These are phyloP conservation scores for Pachyrhizus erosus DNA, from an alignment of 306 rosid genomes.

Conservation along the genomic window DNA sequence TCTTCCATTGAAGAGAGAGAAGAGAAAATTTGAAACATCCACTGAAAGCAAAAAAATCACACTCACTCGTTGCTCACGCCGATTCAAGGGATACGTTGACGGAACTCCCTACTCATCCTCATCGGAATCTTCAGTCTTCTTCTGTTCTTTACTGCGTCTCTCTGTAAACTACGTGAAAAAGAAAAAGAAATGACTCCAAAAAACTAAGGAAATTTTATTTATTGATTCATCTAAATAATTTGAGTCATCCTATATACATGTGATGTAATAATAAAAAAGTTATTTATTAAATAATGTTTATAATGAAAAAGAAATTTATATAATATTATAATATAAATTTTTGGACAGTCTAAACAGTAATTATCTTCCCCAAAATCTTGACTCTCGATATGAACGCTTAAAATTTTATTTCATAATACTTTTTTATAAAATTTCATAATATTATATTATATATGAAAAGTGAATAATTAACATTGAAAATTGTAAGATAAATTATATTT, in stretches of 20 bases:
- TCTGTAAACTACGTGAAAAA: conserved; percentile 13
- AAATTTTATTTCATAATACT: not conserved
- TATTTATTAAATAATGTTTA: not conserved
- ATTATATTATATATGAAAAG: not conserved
- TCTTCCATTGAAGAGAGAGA: not conserved
- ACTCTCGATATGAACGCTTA: not conserved
- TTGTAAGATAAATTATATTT: not conserved
- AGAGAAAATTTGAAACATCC: not conserved
- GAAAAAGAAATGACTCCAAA: not conserved
- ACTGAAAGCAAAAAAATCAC: not conserved
- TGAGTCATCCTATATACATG: not conserved
- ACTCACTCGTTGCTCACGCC: conserved; percentile 24
- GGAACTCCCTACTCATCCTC: not conserved
- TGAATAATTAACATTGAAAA: not conserved
- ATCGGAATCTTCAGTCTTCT: conserved; percentile 3
- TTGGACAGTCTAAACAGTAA: not conserved
- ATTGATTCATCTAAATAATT: not conserved
- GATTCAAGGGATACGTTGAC: not conserved
- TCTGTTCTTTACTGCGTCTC: conserved; percentile 5
- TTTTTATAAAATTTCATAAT: too few species aligned
- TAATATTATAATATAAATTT: not conserved
- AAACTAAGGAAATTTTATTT: not conserved
- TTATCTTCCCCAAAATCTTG: not conserved
- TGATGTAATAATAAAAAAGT: not conserved
- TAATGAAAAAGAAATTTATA: not conserved